Conservation (phyloP, 1,284 basidiomycete species). For the Sporisorium sorghi region DNA sequence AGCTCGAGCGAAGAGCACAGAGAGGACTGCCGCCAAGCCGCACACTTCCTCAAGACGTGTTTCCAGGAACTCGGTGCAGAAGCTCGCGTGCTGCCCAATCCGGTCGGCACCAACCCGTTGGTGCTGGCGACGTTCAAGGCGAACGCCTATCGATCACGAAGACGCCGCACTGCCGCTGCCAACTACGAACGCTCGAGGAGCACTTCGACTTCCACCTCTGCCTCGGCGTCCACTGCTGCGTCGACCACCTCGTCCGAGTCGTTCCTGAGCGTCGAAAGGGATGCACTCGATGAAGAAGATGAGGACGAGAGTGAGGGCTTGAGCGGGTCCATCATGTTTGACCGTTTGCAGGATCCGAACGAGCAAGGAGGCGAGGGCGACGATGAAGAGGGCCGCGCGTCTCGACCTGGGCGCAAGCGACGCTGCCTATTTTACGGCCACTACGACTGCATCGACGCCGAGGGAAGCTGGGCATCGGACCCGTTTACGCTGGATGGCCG, state of each 20-base stretch:
- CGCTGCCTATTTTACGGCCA: slow-evolving; percentile 66
- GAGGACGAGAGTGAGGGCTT: slow-evolving; percentile 22
- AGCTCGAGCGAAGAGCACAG: slow-evolving; percentile 77
- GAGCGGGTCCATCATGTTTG: slow-evolving; percentile 43
- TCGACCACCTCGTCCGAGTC: slow-evolving; percentile 26
- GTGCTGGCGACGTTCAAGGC: slow-evolving; percentile 63
- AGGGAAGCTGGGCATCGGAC: slow-evolving; percentile 79
- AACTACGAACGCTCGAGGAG: slow-evolving; percentile 20
- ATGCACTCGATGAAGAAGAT: slow-evolving; percentile 5
- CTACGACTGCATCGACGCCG: slow-evolving; percentile 64
- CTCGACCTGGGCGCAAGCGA: slow-evolving; percentile 15
- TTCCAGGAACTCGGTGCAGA: slow-evolving; percentile 63
- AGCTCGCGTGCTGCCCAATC: slow-evolving; percentile 54
- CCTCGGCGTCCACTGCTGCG: slow-evolving; percentile 12
- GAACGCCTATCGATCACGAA: slow-evolving; percentile 29
- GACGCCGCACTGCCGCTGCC: slow-evolving; percentile 19
- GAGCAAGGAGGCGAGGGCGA: slow-evolving; percentile 1
- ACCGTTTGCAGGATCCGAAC: slow-evolving; percentile 20
- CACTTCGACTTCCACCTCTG: slow-evolving; percentile 22
- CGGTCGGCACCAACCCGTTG: slow-evolving; percentile 54
- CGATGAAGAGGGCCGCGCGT: slow-evolving; percentile 8
- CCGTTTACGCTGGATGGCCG: slow-evolving; percentile 85
- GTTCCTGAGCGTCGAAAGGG: slow-evolving; percentile 7
- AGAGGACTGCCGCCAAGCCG: slow-evolving; percentile 75
- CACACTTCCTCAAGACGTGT: slow-evolving; percentile 60